Base-by-base conservation (phyloP, 2,329 filamentous ascomycete genomes). In the Paecilomyces fulvus region DNA sequence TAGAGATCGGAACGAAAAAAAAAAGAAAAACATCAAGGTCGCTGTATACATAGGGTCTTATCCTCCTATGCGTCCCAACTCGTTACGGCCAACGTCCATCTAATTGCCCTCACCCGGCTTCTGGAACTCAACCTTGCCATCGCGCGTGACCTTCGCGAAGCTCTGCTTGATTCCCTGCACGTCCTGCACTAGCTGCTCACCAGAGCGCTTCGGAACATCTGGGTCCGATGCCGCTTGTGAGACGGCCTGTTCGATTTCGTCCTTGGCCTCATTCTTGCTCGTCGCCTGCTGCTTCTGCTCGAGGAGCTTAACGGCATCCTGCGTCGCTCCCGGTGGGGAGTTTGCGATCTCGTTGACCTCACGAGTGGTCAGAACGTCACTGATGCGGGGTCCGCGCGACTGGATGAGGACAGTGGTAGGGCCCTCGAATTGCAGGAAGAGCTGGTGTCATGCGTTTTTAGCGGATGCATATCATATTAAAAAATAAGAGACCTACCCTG, bases 331-430 rank as follows among this genome's bases (percentile, higher is more conserved):
- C 0, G 90, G 83, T 30, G 91, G 88, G 5, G 85, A 79, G 67
- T 92, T 87, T 0, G 92, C 92, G 59, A 96, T 89, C 74, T 97
- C 94, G 63, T 95, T 92, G 56, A 97, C 83, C 62, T 99, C 87
- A 52, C 86, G 82, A 28, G 81, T 79, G 3, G 86, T 89, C 61
- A 99, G 77, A 2, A 89, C 83, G 61, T 99, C 92, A 54, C 83
- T 85, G 49, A 95, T 76, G 14, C 88, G 81, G 21, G 89, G 83
- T 12, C 86, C 91, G n/a, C 92, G 84, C 54, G 90, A 95, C 61
- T 95, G 95, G 65, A 99, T 78, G 49, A 97, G 80, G 52, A 99
- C 83, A 1, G 89, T 96, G 5, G 83, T 83, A 1, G 94, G 94
- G 0, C 94, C 94, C 56, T 86, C 83, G 70, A 99, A 96, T 67